Conservation (phyloP, 768 basidiomycete species). For the Pleurotus sapidus region DNA sequence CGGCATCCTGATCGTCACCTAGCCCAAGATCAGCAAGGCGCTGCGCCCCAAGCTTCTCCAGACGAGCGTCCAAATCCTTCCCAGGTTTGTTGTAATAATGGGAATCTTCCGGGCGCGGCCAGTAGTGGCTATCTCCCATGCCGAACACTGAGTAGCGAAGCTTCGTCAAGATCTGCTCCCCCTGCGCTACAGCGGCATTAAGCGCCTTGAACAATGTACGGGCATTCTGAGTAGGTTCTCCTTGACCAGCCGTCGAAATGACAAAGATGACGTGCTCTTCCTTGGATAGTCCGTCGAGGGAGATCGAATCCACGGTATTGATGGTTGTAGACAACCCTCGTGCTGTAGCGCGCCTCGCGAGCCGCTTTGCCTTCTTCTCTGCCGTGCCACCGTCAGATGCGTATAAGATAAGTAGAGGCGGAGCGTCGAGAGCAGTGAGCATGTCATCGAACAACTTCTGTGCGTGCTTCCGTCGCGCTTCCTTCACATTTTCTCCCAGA, state of each 20-base stretch:
- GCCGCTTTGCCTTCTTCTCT: constrained; percentile 93
- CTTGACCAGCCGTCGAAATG: constrained; percentile 94
- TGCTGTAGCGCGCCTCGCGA: constrained; percentile 78
- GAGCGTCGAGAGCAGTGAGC: constrained; percentile 80
- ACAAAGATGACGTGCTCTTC: constrained; percentile 83
- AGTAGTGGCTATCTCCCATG: constrained; percentile 98
- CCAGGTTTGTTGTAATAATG: constrained; percentile 97
- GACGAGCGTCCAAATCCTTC: constrained; percentile 82
- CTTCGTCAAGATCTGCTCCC: constrained; percentile 57
- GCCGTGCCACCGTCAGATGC: constrained; percentile 94
- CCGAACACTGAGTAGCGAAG: constrained; percentile 84
- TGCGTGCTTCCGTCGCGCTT: constrained; percentile 78
- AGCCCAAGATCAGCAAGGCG: constrained; percentile 76
- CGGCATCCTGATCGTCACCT: constrained; percentile 96
- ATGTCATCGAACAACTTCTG: constrained; percentile 83
- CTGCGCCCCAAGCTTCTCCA: constrained; percentile 78
- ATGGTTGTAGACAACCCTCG: constrained; percentile 78
- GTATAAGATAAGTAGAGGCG: constrained; percentile 86
- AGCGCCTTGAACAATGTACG: constrained; percentile 85
- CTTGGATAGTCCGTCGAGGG: constrained; percentile 68
- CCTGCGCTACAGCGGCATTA: constrained; percentile 59
- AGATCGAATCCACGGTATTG: constrained; percentile 77
- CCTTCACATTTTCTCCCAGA: constrained; percentile 80
- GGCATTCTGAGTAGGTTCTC: constrained; percentile 97
- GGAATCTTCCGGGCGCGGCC: constrained; percentile 96